Conservation (phyloP, 169 alveolate genomes). For the Plasmodium cynomolgi region DNA sequence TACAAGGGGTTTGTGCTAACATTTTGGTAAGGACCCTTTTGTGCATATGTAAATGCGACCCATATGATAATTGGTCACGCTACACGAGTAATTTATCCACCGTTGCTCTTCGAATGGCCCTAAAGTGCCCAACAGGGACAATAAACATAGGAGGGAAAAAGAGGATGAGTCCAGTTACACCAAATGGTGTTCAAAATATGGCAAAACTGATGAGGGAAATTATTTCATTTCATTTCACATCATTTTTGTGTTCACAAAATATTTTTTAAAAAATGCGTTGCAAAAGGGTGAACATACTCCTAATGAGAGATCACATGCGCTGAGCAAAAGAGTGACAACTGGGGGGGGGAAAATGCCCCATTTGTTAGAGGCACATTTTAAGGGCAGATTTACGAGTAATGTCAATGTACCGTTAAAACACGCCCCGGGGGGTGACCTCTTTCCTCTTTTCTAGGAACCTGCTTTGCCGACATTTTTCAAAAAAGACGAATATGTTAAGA, state of each 20-base stretch:
- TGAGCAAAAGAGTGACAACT: not conserved
- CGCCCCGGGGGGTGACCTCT: not conserved
- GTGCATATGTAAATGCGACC: not conserved
- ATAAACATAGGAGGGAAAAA: not conserved
- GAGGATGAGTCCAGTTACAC: not conserved
- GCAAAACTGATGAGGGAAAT: not conserved
- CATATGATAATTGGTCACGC: not conserved
- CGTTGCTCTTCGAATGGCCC: not conserved
- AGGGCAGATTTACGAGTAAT: not conserved
- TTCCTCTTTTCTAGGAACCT: constrained; percentile 47
- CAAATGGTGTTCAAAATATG: not conserved
- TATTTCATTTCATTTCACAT: not conserved
- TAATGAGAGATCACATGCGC: not conserved
- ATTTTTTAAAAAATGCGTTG: not conserved
- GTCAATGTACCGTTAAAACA: not conserved
- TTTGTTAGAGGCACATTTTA: not conserved
- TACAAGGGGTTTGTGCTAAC: constrained; percentile 53
- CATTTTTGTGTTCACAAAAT: not conserved
- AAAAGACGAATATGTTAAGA: constrained; percentile 66
- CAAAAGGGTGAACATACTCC: not conserved
- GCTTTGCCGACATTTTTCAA: constrained; percentile 55
- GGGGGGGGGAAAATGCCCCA: not conserved
- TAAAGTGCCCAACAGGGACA: not conserved
- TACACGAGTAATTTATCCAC: not conserved
- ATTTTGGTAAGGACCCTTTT: constrained; percentile 17